Evolutionary conservation across 2,329 filamentous ascomycete species (phyloP).

Genomic region (Microdochium trichocladiopsis): DNA sequence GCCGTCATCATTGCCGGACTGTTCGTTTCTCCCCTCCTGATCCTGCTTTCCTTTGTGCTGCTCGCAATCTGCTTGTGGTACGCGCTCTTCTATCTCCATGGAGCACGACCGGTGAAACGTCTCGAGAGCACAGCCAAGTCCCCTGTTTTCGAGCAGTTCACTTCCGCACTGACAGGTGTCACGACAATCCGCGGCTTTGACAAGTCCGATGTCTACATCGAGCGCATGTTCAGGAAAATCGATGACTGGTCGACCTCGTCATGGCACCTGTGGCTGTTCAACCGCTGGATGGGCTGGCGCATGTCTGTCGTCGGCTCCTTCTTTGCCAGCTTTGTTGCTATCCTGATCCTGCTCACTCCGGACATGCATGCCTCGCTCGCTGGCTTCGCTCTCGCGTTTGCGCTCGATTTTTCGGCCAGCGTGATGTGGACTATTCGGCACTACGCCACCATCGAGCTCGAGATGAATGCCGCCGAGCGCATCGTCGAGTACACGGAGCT

Average conservation of each 20-base stretch:
- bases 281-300: conserved; percentile 56
- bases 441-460: conserved; percentile 65
- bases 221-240: conserved; percentile 62
- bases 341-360: conserved; percentile 54
- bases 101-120: conserved; percentile 67
- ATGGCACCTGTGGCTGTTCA: conserved; percentile 65
- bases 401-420: conserved; percentile 58
- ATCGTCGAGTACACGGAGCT: conserved; percentile 69
- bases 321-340: conserved; percentile 60
- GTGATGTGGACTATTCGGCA: conserved; percentile 61
- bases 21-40: conserved; percentile 61
- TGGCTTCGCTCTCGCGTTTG: conserved; percentile 69
- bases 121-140: conserved; percentile 72
- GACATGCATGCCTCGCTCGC: conserved; percentile 63
- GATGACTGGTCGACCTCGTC: conserved; percentile 61
- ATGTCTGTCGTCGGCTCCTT: conserved; percentile 63
- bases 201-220: conserved; percentile 58
- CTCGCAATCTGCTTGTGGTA: conserved; percentile 50
- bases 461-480: conserved; percentile 74
- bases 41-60: conserved; percentile 53
- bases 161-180: conserved; percentile 64
- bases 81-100: conserved; percentile 58
- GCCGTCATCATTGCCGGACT: conserved; percentile 61
- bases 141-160: conserved; percentile 76
- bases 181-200: conserved; percentile 70